Base-by-base conservation (phyloP, 106 monocot genomes). In the Chionographis japonica region DNA sequence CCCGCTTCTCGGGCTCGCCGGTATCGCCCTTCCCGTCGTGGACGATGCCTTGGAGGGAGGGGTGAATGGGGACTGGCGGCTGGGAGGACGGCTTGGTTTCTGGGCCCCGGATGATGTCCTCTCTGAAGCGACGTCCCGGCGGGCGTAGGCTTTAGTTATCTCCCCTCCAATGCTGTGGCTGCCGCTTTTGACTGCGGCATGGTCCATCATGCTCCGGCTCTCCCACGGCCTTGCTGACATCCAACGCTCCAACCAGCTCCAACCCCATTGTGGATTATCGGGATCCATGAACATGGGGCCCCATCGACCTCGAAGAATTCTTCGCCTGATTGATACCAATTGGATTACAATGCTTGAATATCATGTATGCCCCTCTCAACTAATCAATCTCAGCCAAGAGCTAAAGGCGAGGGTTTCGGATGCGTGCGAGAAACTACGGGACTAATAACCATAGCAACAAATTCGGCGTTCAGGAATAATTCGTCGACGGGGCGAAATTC, bases 241-340 rank as follows among this genome's bases (percentile, higher is more conserved):
- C 91, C 87, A 87, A 9, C 88, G 81, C 70, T 91, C 91, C 39
- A 82, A 37, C 84, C 84, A 91, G 81, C 87, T 84, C 91, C 91
- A 91, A 5, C 88, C 82, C 91, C 91, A 91, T 27, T 82, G 76
- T 0, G 84, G 86, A 60, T 88, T 91, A 67, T 69, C 71, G 0
- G 79, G 77, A 57, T 91, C 87, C 2, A 68, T 74, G 74, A 84
- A 91, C 61, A 72, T 59, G 13, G 79, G 71, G 27, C 72, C 73
- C 73, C 20, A 62, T 37, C 7, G 87, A 69, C 65, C 77, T 82
- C 19, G 77, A 74, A 52, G 82, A 70, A 35, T 40, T 82, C 74
- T 74, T 82, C 77, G 68, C 77, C 77, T 76, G 61, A 15, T 54
- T 4, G 8, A 46, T 5, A 46, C 5, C 46, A 46, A 46, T 46